A percentile compares a stretch with the other conserved stretches of the same genome.
These are phyloP conservation scores for Acrocalymma vagum DNA, from an alignment of 2,329 filamentous ascomycete species.

Conservation along the genomic window DNA sequence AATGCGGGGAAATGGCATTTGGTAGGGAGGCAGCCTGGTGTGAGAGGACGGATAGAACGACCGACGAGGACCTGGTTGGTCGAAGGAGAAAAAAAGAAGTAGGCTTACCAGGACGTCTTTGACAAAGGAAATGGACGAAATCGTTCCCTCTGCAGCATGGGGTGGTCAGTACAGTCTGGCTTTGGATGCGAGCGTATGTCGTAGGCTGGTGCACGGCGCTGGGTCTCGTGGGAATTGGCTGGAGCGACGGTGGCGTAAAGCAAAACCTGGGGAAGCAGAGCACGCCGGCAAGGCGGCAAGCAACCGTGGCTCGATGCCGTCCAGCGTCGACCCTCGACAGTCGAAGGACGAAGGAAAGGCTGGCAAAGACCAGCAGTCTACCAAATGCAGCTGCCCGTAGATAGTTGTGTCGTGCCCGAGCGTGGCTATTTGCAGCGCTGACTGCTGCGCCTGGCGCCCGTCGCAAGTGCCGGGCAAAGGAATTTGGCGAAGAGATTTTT, in stretches of 20 bases:
- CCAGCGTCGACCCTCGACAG: background rate
- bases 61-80: constrained; percentile 4
- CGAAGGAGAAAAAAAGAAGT: constrained; percentile 23
- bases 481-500: constrained; percentile 23
- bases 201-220: constrained; percentile 26
- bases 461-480: too few species aligned
- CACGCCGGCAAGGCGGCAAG: constrained; percentile 21
- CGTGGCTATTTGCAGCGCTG: too few species aligned
- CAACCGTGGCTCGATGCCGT: too few species aligned
- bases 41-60: constrained; percentile 22
- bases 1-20: constrained; percentile 39
- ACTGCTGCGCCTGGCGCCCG: too few species aligned
- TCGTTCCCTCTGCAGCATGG: constrained; percentile 72
- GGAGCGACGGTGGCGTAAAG: constrained; percentile 34
- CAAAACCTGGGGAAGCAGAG: constrained; percentile 38
- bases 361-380: too few species aligned
- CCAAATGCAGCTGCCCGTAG: too few species aligned
- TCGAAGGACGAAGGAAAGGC: background rate
- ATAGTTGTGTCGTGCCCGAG: too few species aligned
- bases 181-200: constrained; percentile 14
- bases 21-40: constrained; percentile 24
- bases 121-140: constrained; percentile 85
- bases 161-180: constrained; percentile 32
- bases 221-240: constrained; percentile 28
- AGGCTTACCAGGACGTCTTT: constrained; percentile 79